Evolutionary conservation across 305 asterid species (phyloP).

Genomic region (Solanum hybrid): DNA sequence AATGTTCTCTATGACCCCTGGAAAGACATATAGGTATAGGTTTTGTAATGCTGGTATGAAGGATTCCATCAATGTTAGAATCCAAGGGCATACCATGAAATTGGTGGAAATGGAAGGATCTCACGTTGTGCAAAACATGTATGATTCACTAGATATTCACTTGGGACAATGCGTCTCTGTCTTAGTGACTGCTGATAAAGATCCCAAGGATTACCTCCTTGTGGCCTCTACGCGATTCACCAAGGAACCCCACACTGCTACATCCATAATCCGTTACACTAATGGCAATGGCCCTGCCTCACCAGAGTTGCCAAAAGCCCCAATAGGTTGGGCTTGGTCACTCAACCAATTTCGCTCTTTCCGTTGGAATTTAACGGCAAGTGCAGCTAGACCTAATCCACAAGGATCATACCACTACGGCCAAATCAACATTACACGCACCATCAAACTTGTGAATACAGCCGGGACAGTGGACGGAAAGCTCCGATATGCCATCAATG

Average conservation of each 20-base stretch:
- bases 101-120: not conserved
- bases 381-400: constrained; percentile 93
- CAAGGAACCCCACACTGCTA: constrained; percentile 25
- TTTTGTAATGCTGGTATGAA: constrained; percentile 65
- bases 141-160: constrained; percentile 66
- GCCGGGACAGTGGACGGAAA: constrained; percentile 31
- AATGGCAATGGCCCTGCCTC: constrained; percentile 37
- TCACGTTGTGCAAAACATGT: constrained; percentile 31
- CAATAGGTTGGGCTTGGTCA: constrained; percentile 77
- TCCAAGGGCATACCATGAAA: constrained; percentile 5
- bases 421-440: constrained; percentile 68
- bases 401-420: constrained; percentile 93
- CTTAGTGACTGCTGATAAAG: constrained; percentile 52
- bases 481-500: constrained; percentile 61
- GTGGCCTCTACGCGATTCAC: constrained; percentile 66
- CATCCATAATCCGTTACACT: constrained; percentile 41
- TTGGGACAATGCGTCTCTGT: constrained; percentile 75
- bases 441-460: constrained; percentile 48
- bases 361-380: constrained; percentile 82
- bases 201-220: constrained; percentile 56
- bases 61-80: constrained; percentile 51
- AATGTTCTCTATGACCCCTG: constrained; percentile 41
- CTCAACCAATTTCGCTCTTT: constrained; percentile 78
- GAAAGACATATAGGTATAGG: constrained; percentile 68
- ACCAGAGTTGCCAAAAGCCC: constrained; percentile 46